phyloP scores from a whole-genome alignment of 305 asterid genomes.

The Nicotiana rustica region DNA sequence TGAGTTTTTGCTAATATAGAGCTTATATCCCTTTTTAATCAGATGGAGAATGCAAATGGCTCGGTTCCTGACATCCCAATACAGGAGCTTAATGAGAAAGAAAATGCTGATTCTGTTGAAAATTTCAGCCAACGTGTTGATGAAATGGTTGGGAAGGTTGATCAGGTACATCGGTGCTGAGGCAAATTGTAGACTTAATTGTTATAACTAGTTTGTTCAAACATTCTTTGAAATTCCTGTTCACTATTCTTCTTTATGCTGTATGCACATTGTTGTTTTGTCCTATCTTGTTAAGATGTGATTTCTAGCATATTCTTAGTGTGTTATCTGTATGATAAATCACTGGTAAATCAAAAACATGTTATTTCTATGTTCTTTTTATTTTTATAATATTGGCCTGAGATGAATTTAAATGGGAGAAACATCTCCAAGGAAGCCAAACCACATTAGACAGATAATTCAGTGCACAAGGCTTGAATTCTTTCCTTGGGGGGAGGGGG shows the following conservation, averaged over 20 bases:
- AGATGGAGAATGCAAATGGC: slow-evolving; percentile 61
- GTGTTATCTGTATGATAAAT: slow-evolving; percentile 7
- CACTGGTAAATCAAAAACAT: neutral
- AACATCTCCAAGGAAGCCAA: neutral
- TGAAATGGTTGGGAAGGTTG: slow-evolving; percentile 59
- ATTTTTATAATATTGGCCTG: neutral
- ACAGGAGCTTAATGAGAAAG: slow-evolving; percentile 47
- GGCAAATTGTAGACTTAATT: slow-evolving; percentile 22
- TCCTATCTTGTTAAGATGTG: neutral
- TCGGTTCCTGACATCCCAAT: slow-evolving; percentile 43
- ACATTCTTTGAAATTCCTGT: neutral
- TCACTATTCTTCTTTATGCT: neutral
- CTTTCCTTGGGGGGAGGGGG: too few species aligned
- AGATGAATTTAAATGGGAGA: too few species aligned
- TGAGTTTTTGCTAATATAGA: slow-evolving; percentile 5
- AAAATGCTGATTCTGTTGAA: slow-evolving; percentile 48
- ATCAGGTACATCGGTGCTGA: slow-evolving; percentile 53
- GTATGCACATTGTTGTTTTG: neutral
- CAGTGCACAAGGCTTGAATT: neutral
- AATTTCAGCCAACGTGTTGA: slow-evolving; percentile 59
- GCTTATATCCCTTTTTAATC: slow-evolving; percentile 34
- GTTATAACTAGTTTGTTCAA: slow-evolving; percentile 4
- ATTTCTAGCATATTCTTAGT: neutral
- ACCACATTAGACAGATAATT: neutral
- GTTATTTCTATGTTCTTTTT: neutral